Base-by-base conservation (phyloP, 139 green algal species). In the Chloropicon primus region DNA sequence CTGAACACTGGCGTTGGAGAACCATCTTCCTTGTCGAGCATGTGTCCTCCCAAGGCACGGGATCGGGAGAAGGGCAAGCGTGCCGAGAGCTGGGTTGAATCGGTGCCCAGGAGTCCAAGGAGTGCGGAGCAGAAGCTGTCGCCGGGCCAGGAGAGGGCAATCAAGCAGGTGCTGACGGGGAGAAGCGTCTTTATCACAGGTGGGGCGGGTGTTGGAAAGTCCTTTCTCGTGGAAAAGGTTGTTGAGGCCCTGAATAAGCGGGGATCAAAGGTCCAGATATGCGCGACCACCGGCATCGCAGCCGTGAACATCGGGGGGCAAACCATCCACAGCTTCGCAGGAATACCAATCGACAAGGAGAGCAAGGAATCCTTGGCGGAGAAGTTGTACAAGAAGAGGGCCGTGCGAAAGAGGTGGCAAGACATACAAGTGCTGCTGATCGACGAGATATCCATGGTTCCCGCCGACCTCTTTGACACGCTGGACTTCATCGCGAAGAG, bases 171-270 rank as follows among this genome's bases (percentile, higher is more conserved):
- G 10, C 77, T 21, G 17, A 29, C 27, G 22, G 79, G 79, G 25
- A 22, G 79, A 24, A 80, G n/a, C 73, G 76, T 86, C 27, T 85
- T 85, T 27, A 26, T 86, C 21, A 85, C 80, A 21, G 88, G 86
- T 22, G 81, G 62, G 28, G 89, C 87, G 26, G 89, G 89, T 1
- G 90, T 86, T 0, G 89, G 89, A n/a, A 94, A 94, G 80, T 87
- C 82, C 0, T 74, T 89, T 72, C 54, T 92, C 76, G 77, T 94
- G 72, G 76, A 81, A 22, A 74, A 87, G 80, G 79, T 91, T 2
- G 72, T 89, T 27, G 22, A 71, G 21, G 72, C 24, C 0, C 72
- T 92, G 73, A 81, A 82, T 1, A 23, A 2, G 1, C 53, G 23
- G 3, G 21, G n/a, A n/a, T 17, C 10, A 21, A 26, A 27, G 74